Evolutionary conservation across 2,329 filamentous ascomycete species (phyloP), one percentile per base, ranked within the genome.

Genomic region (Phoma sp.): DNA sequence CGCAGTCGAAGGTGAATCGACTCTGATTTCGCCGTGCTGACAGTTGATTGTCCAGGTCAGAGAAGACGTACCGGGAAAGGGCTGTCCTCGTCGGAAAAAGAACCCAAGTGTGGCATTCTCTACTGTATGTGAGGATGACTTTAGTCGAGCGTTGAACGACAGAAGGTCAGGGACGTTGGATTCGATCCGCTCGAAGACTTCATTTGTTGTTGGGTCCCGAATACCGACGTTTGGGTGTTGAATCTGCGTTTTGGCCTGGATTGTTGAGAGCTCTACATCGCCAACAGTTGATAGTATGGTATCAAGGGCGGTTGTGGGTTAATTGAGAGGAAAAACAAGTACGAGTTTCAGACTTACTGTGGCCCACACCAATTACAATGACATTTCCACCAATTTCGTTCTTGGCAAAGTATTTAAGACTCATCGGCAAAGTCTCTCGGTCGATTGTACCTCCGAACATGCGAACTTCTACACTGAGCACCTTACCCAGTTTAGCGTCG

Each of bases 151-250:
- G 22, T 79, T 72, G 1, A 78, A 53, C 7, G 71, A 62, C 31
- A 83, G 29, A 29, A 77, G 69, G 57, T 85, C 82, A 0, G 81
- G 81, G 1, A 82, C 77, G 21, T 80, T 69, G 0, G 78, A 78
- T 0, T 17, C 45, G 0, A 64, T n/a, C 2, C 36, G 50, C 12
- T 56, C 44, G 15, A 40, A 39, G 15, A 54, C 32, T 6, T 43
- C 9, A 4, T 52, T 58, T 43, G 13, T 35, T 12, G 15, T 33
- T 41, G 8, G 61, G n/a, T 25, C 60, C 3, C 17, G 60, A 50
- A 25, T 60, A 17, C 21, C 24, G 25, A 17, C 6, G 0, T 44
- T 17, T 8, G 58, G 61, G 4, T 58, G 55, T 50, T 68, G 67
- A 10, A 67, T 61, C n/a, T 55, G 64, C 13, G 63, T 41, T 35